Evolutionary conservation across 352 stramenopile genomes (phyloP), one percentile per base, ranked within the genome.

Genomic region (Pythium rishiriense): DNA sequence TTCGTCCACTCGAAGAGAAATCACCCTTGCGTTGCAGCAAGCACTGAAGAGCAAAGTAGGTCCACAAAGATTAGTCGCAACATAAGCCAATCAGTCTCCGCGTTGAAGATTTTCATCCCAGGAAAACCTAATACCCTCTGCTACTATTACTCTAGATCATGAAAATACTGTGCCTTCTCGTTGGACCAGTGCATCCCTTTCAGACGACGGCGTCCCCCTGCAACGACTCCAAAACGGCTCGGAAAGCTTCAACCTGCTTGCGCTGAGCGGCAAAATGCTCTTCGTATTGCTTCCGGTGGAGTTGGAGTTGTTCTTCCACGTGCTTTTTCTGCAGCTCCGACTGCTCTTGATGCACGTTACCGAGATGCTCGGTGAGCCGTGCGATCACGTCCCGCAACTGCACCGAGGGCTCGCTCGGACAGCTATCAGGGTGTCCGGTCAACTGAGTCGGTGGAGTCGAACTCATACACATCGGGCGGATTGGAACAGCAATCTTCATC

Each of bases 171-270:
- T 50, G 45, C 9, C 28, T n/a, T 31, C 45, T 31, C 14, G 31
- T 31, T 56, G n/a, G n/a, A n/a, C n/a, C n/a, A n/a, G n/a, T n/a
- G n/a, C n/a, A n/a, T n/a, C 2, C 33, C 9, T 39, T 39, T 39
- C 9, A 64, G 12, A 64, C 22, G 35, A n/a, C n/a, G 15, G 41
- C 17, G 25, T 35, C 31, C 26, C 35, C 58, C 33, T 28, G 46
- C 10, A 64, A 37, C 8, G 47, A 49, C 37, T 58, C 33, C 2
- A 66, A 42, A 12, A 59, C 24, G 3, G 28, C n/a, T 8, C 54
- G 58, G 9, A 66, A 10, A 5, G 28, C 60, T n/a, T 67, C 60
- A 19, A 62, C n/a, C 4, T 67, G 52, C 51, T 62, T 67, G 29
- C 33, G 50, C 25, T 67, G 60, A 21, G 57, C 10, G 3, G 24